phyloP scores from a whole-genome alignment of 192 early-diverging fungal genomes.

The Blastocladiella britannica region DNA sequence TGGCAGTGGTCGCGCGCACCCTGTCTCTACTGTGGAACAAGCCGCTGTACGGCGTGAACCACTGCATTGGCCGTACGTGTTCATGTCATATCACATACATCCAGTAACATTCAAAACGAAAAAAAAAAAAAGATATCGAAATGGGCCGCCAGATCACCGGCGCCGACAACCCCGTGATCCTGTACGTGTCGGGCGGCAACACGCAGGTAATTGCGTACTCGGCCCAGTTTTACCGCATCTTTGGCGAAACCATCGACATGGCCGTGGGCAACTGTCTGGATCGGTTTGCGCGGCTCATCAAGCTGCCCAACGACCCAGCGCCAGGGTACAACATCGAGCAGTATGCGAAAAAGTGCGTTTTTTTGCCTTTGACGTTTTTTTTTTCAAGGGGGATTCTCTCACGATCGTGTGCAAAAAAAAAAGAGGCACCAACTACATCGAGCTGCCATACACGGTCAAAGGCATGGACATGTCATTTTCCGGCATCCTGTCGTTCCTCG shows the following conservation, averaged over 20 bases:
- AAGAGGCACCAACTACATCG: constrained; percentile 67
- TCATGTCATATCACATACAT: background rate
- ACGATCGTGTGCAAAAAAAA: no score
- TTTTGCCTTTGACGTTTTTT: background rate
- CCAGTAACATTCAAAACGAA: background rate
- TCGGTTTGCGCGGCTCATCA: constrained; percentile 84
- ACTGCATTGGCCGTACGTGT: constrained; percentile 75
- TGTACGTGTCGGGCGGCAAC: constrained; percentile 96
- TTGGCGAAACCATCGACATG: constrained; percentile 96
- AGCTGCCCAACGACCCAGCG: constrained; percentile 83
- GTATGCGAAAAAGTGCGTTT: constrained; percentile 53
- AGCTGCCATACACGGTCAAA: constrained; percentile 91
- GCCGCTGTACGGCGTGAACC: constrained; percentile 87
- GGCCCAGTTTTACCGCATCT: constrained; percentile 78
- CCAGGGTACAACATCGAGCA: constrained; percentile 98
- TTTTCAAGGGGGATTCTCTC: background rate
- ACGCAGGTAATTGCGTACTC: constrained; percentile 98
- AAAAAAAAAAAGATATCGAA: constrained; percentile 48
- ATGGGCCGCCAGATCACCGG: constrained; percentile 95
- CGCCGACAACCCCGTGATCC: constrained; percentile 78
- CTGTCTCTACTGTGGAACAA: constrained; percentile 75
- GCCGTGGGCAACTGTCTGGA: constrained; percentile 97
- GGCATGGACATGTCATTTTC: constrained; percentile 98
- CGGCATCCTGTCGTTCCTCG: constrained; percentile 81
- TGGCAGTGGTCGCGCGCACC: constrained; percentile 82